Base-by-base conservation (phyloP, 176 grass and related monocot species). In the Oryza punctata region DNA sequence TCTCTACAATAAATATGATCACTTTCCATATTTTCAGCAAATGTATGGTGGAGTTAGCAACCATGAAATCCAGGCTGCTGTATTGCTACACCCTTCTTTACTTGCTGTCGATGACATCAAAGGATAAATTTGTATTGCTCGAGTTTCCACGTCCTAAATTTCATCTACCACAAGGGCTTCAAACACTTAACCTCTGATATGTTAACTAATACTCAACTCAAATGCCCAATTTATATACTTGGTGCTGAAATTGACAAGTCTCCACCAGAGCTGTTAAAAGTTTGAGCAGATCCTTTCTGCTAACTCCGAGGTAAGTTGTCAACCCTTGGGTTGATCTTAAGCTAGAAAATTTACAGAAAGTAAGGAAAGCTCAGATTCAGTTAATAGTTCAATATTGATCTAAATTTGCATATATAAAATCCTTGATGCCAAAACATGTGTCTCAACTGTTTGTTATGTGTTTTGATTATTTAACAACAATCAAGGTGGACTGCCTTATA, bases 41-140 rank as follows among this genome's bases (percentile, higher is more conserved):
- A 97, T 85, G 94, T 97, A 3, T 90, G n/a, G 79, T 77, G 21
- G 89, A 97, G 66, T 83, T 97, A 38, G 84, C 89, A 25, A 94
- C 83, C 54, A 70, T 68, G 87, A 91, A 78, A 90, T 94, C 74
- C 84, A 94, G 77, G 87, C 91, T 82, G 91, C 79, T 23, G 89
- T 97, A 65, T 41, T 97, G 70, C 78, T 35, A 24, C 94, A 97
- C 75, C 94, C 94, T 52, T 91, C 89, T 16, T 69, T 94, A 54
- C 84, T 94, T 66, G 47, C 46, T 47, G 79, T 97, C 65, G 89
- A 97, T 57, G 94, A 97, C 84, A 79, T 97, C 12, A 88, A 86
- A 78, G 37, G 37, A 8, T 38, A 38, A 38, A 38, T 38, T 38
- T 38, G 37, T 38, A 38, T 38, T 38, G 7, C 37, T 38, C 1